These are phyloP conservation scores for Beta corolliflora DNA, from an alignment of 179 eudicot species.

Conservation along the genomic window DNA sequence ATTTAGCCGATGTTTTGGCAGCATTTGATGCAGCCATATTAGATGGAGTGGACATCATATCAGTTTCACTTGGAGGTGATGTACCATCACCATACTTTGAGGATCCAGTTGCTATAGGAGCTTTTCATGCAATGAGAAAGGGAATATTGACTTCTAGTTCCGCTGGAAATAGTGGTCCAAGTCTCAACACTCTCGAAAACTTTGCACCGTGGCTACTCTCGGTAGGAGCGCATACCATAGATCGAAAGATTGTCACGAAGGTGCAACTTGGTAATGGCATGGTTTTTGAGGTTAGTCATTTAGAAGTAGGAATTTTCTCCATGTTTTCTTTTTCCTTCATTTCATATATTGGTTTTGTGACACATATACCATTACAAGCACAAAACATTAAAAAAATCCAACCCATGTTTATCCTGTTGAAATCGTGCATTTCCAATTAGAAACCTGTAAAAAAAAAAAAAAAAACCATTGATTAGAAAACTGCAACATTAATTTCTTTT, in stretches of 20 bases:
- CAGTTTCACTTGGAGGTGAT: slow-evolving; percentile 10
- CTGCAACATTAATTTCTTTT: too few relatives aligned
- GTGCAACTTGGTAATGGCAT: slow-evolving; percentile 28
- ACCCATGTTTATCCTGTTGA: too few relatives aligned
- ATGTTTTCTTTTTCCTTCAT: background rate
- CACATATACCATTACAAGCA: too few relatives aligned
- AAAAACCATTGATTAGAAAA: too few relatives aligned
- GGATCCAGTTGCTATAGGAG: slow-evolving; percentile 30
- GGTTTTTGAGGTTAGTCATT: slow-evolving; percentile 19
- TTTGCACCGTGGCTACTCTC: slow-evolving; percentile 43
- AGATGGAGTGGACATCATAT: slow-evolving; percentile 35
- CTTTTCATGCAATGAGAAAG: slow-evolving; percentile 35
- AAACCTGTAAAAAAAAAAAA: too few relatives aligned
- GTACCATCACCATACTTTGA: background rate
- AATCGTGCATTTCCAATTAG: too few relatives aligned
- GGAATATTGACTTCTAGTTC: slow-evolving; percentile 31
- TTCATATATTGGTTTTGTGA: background rate
- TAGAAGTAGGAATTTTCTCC: too few relatives aligned
- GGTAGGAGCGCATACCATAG: slow-evolving; percentile 37
- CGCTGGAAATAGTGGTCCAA: slow-evolving; percentile 35
- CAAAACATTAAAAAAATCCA: too few relatives aligned
- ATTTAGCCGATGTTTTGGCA: slow-evolving; percentile 4
- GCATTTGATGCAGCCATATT: slow-evolving; percentile 33
- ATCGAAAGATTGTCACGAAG: slow-evolving; percentile 26
- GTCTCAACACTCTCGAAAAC: background rate